phyloP scores from a whole-genome alignment of 768 basidiomycete genomes.

The Russula compacta region DNA sequence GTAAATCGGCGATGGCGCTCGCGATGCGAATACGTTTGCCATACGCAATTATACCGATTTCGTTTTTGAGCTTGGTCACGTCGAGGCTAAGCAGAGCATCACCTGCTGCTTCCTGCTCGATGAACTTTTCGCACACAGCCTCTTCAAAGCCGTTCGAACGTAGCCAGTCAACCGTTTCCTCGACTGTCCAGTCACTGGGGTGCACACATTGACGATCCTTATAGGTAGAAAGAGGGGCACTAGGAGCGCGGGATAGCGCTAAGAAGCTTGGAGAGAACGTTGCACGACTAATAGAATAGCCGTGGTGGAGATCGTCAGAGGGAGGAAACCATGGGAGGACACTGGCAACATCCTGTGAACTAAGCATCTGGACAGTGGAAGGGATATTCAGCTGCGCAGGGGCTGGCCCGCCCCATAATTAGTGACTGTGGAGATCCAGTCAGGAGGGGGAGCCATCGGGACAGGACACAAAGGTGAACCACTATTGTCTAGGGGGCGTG shows the following conservation, averaged over 20 bases:
- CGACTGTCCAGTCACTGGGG: conserved; percentile 75
- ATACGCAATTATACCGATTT: conserved; percentile 89
- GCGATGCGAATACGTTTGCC: conserved; percentile 91
- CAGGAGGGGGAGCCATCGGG: conserved; percentile 19
- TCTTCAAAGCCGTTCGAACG: conserved; percentile 77
- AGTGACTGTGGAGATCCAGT: neutral
- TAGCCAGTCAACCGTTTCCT: conserved; percentile 86
- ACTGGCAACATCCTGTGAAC: conserved; percentile 23
- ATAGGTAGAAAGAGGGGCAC: conserved; percentile 15
- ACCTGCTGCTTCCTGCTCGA: conserved; percentile 98
- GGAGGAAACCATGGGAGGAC: conserved; percentile 27
- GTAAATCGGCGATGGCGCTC: conserved; percentile 84
- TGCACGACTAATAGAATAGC: conserved; percentile 5
- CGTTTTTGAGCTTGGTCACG: conserved; percentile 78
- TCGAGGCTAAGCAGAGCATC: conserved; percentile 95
- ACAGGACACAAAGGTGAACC: conserved; percentile 19
- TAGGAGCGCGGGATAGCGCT: neutral
- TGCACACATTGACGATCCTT: conserved; percentile 29
- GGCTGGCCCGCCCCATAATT: too few relatives aligned
- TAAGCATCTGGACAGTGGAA: neutral
- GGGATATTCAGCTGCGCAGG: conserved; percentile 1
- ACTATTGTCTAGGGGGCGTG: neutral
- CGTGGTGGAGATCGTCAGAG: conserved; percentile 20
- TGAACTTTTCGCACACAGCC: conserved; percentile 76
- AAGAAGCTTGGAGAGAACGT: conserved; percentile 7